phyloP scores from a whole-genome alignment of 768 basidiomycete genomes.

The Phanerodontia chrysosporium region DNA sequence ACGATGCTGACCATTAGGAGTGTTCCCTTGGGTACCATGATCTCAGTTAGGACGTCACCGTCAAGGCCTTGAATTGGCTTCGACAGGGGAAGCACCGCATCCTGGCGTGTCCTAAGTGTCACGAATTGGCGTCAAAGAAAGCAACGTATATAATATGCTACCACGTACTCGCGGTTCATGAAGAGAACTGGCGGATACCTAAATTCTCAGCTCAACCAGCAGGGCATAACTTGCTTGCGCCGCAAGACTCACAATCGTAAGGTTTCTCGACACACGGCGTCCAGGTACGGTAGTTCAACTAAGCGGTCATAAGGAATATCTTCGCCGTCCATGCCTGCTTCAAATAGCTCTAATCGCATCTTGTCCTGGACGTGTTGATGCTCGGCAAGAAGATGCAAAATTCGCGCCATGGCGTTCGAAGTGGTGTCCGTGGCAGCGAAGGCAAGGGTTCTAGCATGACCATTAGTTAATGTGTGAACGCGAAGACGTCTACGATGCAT shows the following conservation, averaged over 20 bases:
- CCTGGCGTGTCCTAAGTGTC: background rate
- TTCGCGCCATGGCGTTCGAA: slow-evolving; percentile 3
- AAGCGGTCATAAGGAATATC: slow-evolving; percentile 16
- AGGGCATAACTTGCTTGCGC: background rate
- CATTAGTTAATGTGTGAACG: background rate
- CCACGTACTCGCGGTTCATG: slow-evolving; percentile 8
- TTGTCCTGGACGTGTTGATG: slow-evolving; percentile 8
- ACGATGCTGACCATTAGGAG: slow-evolving; percentile 32
- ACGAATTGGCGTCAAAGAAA: too few species aligned
- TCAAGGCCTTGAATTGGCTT: slow-evolving; percentile 7
- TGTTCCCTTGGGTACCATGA: slow-evolving; percentile 36
- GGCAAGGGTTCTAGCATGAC: background rate
- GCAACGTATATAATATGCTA: background rate
- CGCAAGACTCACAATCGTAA: slow-evolving; percentile 37
- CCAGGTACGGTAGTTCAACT: slow-evolving; percentile 54
- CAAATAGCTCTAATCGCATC: slow-evolving; percentile 1
- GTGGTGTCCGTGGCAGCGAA: slow-evolving; percentile 15
- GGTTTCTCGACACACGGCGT: slow-evolving; percentile 56
- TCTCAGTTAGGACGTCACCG: background rate
- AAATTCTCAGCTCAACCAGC: background rate
- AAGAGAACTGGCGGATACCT: slow-evolving; percentile 9
- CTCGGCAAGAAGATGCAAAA: slow-evolving; percentile 6
- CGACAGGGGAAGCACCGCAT: background rate
- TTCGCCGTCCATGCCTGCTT: background rate
- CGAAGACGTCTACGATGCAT: background rate